Evolutionary conservation across 2,329 filamentous ascomycete genomes (phyloP), one percentile per base, ranked within the genome.

Genomic region (Arthrobotrys entomopaga): DNA sequence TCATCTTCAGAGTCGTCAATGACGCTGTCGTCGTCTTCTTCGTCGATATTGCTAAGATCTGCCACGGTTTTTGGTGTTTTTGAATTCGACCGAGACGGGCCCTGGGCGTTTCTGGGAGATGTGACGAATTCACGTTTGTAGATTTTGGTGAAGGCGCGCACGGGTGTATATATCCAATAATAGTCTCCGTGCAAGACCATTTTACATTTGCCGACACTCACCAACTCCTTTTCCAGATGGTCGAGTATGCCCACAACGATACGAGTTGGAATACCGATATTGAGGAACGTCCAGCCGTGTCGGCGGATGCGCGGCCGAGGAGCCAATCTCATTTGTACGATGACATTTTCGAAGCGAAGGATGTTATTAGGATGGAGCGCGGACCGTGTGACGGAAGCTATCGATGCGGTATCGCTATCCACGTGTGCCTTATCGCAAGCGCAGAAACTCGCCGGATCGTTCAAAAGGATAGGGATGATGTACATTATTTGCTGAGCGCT

Each of bases 221-320:
- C 20, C 6, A 74, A 7, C 16, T 74, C 70, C 24, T 74, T 74
- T 20, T 75, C 71, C 38, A 75, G 24, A 24, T 70, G 65, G n/a
- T 69, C 71, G 38, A 75, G 64, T 24, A 75, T 64, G 40, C 71
- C 65, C n/a, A 70, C 65, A 6, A 70, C 71, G 22, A 75, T 70
- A 15, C 65, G 64, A 38, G 65, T 75, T 10, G 71, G 71, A 13
- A 75, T 70, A 24, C 71, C 71, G 16, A 75, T 70, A 38, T 75
- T 75, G 38, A 75, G 65, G 54, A 75, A 75, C 26, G 71, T 75
- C 71, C 71, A 75, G 49, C 71, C 71, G 29, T 75, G 71, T 7
- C 71, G 71, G 56, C 65, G 64, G 54, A 75, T 70, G 46, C 71
- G 64, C 26, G 71, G 71, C 3, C 71, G 58, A 6, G 71, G 71